Conservation (phyloP, 176 grass and related monocot species). For the Luzula sylvatica region DNA sequence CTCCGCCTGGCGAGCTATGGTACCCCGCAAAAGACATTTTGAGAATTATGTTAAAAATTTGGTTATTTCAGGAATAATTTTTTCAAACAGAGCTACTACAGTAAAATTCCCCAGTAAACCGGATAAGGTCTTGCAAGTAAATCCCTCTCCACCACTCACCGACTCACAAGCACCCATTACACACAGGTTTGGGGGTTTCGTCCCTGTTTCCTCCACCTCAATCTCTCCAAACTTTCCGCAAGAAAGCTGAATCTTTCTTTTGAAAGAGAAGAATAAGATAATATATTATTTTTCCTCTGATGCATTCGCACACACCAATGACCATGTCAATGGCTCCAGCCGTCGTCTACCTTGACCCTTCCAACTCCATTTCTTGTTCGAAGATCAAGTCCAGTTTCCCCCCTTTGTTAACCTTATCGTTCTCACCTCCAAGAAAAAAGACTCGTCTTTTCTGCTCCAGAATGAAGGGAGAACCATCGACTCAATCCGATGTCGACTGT, state of each 20-base stretch:
- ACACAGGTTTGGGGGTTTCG: no score
- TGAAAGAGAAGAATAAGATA: background rate
- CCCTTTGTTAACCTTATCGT: background rate
- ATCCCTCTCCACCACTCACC: no score
- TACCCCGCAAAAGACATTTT: no score
- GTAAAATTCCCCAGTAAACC: no score
- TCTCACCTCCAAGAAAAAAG: background rate
- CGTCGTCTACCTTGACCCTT: background rate
- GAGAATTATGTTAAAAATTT: no score
- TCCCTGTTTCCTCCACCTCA: no score
- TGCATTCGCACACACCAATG: background rate
- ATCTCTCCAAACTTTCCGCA: background rate
- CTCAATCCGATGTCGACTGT: slow-evolving; percentile 27
- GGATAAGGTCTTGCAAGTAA: no score
- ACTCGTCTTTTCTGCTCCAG: background rate
- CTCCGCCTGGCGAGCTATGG: no score
- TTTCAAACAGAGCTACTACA: no score
- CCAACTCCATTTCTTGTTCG: background rate
- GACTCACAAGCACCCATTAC: no score
- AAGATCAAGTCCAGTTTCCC: background rate
- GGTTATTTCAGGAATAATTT: no score
- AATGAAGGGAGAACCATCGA: background rate
- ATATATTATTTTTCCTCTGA: background rate
- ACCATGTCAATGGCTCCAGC: slow-evolving; percentile 33
- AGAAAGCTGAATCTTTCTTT: no score